These are phyloP conservation scores for Neltuma alba DNA, from an alignment of 306 rosid genomes.

Conservation along the genomic window DNA sequence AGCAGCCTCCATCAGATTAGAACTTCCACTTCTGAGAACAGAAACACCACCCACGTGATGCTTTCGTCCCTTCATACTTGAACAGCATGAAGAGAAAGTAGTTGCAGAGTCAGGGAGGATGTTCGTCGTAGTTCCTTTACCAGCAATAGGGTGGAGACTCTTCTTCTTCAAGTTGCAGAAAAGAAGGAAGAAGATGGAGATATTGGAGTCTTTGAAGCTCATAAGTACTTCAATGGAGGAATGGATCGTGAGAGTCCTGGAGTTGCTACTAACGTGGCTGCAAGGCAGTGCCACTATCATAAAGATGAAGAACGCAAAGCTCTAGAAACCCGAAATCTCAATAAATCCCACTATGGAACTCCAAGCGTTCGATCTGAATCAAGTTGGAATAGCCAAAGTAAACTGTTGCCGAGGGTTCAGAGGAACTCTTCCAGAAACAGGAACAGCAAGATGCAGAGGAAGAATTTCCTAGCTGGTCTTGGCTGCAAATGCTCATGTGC, in stretches of 20 bases:
- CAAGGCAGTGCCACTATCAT: slow-evolving; percentile 40
- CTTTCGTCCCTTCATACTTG: too few relatives aligned
- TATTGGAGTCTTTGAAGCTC: slow-evolving; percentile 91
- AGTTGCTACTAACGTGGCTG: slow-evolving; percentile 28
- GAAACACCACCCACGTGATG: too few relatives aligned
- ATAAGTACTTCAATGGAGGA: slow-evolving; percentile 79
- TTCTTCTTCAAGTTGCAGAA: neutral
- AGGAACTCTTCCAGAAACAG: slow-evolving; percentile 25
- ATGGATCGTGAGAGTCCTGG: slow-evolving; percentile 45
- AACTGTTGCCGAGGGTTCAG: slow-evolving; percentile 41
- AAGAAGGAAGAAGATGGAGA: slow-evolving; percentile 62
- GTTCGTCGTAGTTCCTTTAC: slow-evolving; percentile 11
- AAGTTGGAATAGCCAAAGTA: slow-evolving; percentile 78
- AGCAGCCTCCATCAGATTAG: too few relatives aligned
- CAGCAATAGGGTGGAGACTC: slow-evolving; percentile 16
- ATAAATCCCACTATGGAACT: slow-evolving; percentile 48
- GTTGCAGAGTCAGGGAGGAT: too few relatives aligned
- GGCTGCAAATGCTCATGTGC: slow-evolving; percentile 71
- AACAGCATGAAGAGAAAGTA: too few relatives aligned
- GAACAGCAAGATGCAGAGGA: slow-evolving; percentile 40
- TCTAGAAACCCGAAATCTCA: slow-evolving; percentile 34
- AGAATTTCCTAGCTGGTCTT: slow-evolving; percentile 56
- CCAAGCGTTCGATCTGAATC: slow-evolving; percentile 75
- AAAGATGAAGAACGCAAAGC: slow-evolving; percentile 29
- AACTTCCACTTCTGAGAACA: too few relatives aligned